These are phyloP conservation scores for Aspergillus cejpii DNA, from an alignment of 2,329 filamentous ascomycete genomes.

Conservation along the genomic window DNA sequence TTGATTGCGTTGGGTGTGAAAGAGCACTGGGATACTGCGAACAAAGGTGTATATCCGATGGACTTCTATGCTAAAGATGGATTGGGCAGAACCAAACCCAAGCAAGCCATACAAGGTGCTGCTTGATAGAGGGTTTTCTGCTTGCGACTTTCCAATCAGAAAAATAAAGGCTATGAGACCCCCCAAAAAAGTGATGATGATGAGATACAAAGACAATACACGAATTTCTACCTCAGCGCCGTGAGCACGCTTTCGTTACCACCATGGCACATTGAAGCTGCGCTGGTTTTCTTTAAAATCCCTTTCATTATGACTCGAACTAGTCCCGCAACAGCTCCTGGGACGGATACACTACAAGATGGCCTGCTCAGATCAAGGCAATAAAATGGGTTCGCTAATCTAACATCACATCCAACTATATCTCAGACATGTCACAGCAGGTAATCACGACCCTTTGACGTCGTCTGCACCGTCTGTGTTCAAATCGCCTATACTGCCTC, in stretches of 20 bases:
- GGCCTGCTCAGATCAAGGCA: neutral
- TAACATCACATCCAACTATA: constrained; percentile 14
- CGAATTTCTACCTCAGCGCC: neutral
- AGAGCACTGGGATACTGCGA: constrained; percentile 62
- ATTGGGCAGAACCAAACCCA: constrained; percentile 65
- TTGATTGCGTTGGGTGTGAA: constrained; percentile 76
- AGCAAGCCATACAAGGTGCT: constrained; percentile 15
- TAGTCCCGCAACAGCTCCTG: neutral
- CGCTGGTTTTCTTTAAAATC: neutral
- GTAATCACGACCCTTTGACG: constrained; percentile 25
- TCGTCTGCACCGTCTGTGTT: constrained; percentile 35
- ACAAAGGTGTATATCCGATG: constrained; percentile 78
- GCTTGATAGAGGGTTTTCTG: constrained; percentile 9
- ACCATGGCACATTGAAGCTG: neutral
- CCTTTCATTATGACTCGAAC: neutral
- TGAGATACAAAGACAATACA: neutral
- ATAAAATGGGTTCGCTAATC: constrained; percentile 4
- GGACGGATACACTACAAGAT: neutral
- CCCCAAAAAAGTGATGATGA: neutral
- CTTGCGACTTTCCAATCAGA: neutral
- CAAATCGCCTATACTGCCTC: constrained; percentile 34
- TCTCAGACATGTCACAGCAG: constrained; percentile 19
- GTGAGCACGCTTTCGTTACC: neutral
- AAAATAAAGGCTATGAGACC: neutral
- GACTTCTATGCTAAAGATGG: constrained; percentile 95